A percentile compares a stretch with the other conserved stretches of the same genome.
Conservation (phyloP, 306 rosid genomes). For the Alnus rubra region DNA sequence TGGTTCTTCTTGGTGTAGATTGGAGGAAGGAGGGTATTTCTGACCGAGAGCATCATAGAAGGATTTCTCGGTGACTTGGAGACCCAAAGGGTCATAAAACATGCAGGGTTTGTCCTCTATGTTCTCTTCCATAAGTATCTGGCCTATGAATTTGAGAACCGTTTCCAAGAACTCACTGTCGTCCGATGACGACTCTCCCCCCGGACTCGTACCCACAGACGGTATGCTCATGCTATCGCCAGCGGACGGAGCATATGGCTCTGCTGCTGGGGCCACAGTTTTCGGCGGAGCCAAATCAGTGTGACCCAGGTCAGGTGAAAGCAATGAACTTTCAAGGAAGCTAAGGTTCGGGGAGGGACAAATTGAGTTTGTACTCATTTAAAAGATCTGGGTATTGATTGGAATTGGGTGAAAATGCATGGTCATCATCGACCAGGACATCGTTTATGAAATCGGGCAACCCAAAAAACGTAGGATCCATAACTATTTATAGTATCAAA, state of each 20-base stretch:
- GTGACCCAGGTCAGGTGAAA: too few species aligned
- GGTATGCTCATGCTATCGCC: constrained; percentile 25
- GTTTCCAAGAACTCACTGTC: not conserved
- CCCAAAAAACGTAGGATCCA: constrained; percentile 32
- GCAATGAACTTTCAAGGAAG: too few species aligned
- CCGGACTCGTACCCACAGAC: constrained; percentile 7
- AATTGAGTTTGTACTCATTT: too few species aligned
- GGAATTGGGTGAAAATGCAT: too few species aligned
- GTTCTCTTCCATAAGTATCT: constrained; percentile 16
- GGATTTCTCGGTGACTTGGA: constrained; percentile 3
- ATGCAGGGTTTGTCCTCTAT: not conserved
- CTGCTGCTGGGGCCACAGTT: not conserved
- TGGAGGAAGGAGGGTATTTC: not conserved
- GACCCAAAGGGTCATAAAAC: constrained; percentile 11
- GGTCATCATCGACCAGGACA: too few species aligned
- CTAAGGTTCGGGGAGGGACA: too few species aligned
- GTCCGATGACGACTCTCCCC: not conserved
- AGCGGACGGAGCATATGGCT: constrained; percentile 2
- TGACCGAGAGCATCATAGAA: constrained; percentile 7
- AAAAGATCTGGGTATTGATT: not conserved
- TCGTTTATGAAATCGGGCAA: too few species aligned
- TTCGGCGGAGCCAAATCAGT: too few species aligned
- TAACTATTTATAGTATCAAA: not conserved
- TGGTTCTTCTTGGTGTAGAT: constrained; percentile 14
- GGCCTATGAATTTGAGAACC: not conserved